These are phyloP conservation scores for Cafeteria roenbergensis DNA, from an alignment of 108 stramenopile species.

Conservation along the genomic window DNA sequence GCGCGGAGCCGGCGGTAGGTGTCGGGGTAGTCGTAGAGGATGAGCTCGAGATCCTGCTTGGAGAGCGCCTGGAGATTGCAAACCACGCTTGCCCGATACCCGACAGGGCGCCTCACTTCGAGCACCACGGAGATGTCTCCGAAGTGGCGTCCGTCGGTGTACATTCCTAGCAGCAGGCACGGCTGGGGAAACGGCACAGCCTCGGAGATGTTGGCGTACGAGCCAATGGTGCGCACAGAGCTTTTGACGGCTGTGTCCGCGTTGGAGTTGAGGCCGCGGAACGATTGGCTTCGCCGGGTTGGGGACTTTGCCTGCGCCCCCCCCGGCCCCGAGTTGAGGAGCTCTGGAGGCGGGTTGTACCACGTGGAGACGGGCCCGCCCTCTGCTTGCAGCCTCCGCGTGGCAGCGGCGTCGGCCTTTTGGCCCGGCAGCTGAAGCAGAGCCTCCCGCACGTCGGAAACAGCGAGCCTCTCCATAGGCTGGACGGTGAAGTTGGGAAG, in stretches of 20 bases:
- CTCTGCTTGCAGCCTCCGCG: too few species aligned
- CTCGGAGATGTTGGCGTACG: not conserved
- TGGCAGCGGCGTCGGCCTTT: not conserved
- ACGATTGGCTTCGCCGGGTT: too few species aligned
- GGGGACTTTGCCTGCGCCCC: not conserved
- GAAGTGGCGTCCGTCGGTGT: not conserved
- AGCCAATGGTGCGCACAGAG: not conserved
- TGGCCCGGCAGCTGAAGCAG: not conserved
- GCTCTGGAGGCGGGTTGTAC: too few species aligned
- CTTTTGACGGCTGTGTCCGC: not conserved
- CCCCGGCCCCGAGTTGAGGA: not conserved
- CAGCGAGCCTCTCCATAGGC: too few species aligned
- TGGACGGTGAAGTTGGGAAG: not conserved
- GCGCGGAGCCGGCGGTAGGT: not conserved
- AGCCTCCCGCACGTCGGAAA: not conserved
- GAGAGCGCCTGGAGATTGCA: not conserved
- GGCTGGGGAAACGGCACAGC: too few species aligned
- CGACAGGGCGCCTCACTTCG: not conserved
- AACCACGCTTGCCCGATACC: not conserved
- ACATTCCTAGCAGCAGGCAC: not conserved
- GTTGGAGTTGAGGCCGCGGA: not conserved
- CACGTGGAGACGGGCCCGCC: too few species aligned
- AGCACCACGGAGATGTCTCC: not conserved
- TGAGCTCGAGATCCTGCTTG: not conserved
- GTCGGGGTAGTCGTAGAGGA: not conserved